A percentile compares a stretch with the other conserved stretches of the same genome.
Evolutionary conservation across 352 stramenopile genomes (phyloP).

Genomic region (Phytophthora sp.): DNA sequence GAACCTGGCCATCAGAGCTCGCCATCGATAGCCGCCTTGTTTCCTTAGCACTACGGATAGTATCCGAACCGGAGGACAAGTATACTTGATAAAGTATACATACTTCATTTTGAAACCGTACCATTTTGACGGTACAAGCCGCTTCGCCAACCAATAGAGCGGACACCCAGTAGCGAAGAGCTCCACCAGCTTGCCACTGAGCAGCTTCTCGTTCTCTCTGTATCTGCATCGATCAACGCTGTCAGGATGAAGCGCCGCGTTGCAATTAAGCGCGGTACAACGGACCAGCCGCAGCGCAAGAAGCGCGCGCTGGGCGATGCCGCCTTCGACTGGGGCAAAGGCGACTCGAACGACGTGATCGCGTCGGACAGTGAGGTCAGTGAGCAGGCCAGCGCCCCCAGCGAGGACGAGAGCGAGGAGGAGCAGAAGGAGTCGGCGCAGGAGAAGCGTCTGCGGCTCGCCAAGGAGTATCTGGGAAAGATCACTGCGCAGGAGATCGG

Average conservation of each 20-base stretch:
- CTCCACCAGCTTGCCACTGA: background rate
- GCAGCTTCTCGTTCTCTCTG: background rate
- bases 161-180: conserved; percentile 16
- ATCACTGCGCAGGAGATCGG: conserved; percentile 73
- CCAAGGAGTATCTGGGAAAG: conserved; percentile 89
- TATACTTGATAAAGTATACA: too few species aligned
- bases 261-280: conserved; percentile 64
- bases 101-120: too few species aligned
- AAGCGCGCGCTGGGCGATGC: conserved; percentile 79
- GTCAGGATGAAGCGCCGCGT: conserved; percentile 42
- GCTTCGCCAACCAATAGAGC: conserved; percentile 40
- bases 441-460: conserved; percentile 89
- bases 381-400: conserved; percentile 28
- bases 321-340: conserved; percentile 81
- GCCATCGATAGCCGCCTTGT: conserved; percentile 6
- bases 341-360: conserved; percentile 58
- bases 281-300: conserved; percentile 48
- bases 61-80: too few species aligned
- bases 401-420: conserved; percentile 47
- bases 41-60: background rate
- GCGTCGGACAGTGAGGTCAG: conserved; percentile 78
- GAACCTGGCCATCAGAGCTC: conserved; percentile 34
- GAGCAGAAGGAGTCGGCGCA: conserved; percentile 83
- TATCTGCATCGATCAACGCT: background rate
- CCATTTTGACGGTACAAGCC: too few species aligned